Conservation (phyloP, 164 flowering plant genomes). For the Houttuynia cordata region DNA sequence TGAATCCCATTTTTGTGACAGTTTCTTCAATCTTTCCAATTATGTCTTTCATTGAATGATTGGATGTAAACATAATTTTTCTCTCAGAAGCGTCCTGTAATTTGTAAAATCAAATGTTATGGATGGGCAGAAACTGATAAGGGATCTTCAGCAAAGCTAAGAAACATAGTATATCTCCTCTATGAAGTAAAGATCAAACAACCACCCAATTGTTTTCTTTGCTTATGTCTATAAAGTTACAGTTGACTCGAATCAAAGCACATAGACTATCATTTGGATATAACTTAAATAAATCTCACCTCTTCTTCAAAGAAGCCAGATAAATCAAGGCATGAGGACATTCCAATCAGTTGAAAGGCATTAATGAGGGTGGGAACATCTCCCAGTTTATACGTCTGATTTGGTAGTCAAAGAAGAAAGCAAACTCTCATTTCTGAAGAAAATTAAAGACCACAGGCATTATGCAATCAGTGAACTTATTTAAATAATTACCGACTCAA, state of each 20-base stretch:
- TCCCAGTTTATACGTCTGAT: conserved; percentile 33
- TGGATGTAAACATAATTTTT: conserved; percentile 83
- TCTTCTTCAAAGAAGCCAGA: conserved; percentile 97
- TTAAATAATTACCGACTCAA: conserved; percentile 29
- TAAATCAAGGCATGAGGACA: conserved; percentile 88
- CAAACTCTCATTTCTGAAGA: neutral
- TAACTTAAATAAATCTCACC: conserved; percentile 20
- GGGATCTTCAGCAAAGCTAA: no score
- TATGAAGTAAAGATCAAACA: no score
- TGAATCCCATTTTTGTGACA: conserved; percentile 69
- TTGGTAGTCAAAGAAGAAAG: conserved; percentile 23
- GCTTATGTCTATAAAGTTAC: no score
- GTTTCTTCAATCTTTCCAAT: conserved; percentile 57
- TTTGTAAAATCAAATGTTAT: neutral
- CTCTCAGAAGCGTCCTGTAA: conserved; percentile 80
- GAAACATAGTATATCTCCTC: no score
- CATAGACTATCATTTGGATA: no score
- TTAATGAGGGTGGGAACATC: conserved; percentile 51
- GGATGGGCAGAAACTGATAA: no score
- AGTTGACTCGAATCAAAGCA: no score
- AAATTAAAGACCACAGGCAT: neutral
- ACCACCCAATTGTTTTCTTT: no score
- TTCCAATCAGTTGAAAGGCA: conserved; percentile 94
- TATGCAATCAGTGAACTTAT: neutral
- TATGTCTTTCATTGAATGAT: conserved; percentile 51